Evolutionary conservation across 164 flowering plant genomes (phyloP).

Genomic region (Aristolochia californica): DNA sequence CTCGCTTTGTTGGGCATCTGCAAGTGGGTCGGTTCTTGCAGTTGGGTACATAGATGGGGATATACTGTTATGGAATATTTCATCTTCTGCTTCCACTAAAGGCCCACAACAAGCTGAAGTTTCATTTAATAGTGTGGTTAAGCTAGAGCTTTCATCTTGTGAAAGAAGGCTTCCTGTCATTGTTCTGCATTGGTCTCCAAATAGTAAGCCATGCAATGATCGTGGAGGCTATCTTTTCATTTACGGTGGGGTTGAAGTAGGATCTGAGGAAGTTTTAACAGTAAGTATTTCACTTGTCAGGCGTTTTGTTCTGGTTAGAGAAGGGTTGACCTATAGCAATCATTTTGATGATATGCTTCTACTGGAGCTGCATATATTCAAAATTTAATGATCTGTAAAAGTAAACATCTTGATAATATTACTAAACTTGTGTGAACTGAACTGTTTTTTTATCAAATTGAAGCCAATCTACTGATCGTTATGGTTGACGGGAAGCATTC

Average conservation of each 20-base stretch:
- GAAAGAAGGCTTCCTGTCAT: slow-evolving; percentile 80
- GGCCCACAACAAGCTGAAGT: slow-evolving; percentile 26
- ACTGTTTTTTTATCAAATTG: too few species aligned
- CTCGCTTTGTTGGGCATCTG: slow-evolving; percentile 90
- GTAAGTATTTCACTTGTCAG: slow-evolving; percentile 25
- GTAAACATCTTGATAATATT: too few species aligned
- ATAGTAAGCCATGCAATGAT: slow-evolving; percentile 24
- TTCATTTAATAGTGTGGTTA: slow-evolving; percentile 47
- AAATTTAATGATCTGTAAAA: too few species aligned
- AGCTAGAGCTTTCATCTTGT: slow-evolving; percentile 61
- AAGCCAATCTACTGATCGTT: too few species aligned
- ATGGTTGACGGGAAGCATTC: too few species aligned
- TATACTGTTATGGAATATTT: slow-evolving; percentile 72
- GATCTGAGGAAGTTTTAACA: slow-evolving; percentile 87
- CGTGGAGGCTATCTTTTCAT: slow-evolving; percentile 56
- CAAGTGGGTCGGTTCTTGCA: slow-evolving; percentile 69
- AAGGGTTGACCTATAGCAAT: too few species aligned
- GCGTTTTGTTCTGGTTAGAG: too few species aligned
- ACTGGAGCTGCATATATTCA: too few species aligned
- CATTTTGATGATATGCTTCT: too few species aligned
- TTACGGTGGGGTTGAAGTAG: slow-evolving; percentile 92
- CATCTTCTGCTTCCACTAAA: slow-evolving; percentile 27
- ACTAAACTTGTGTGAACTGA: too few species aligned
- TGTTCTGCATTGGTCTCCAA: slow-evolving; percentile 62
- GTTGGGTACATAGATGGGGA: slow-evolving; percentile 94